Percentiles rank a stretch among this genome's conserved stretches.
phyloP scores from a whole-genome alignment of 768 basidiomycete genomes.

The Tylopilus rubrobrunneus region DNA sequence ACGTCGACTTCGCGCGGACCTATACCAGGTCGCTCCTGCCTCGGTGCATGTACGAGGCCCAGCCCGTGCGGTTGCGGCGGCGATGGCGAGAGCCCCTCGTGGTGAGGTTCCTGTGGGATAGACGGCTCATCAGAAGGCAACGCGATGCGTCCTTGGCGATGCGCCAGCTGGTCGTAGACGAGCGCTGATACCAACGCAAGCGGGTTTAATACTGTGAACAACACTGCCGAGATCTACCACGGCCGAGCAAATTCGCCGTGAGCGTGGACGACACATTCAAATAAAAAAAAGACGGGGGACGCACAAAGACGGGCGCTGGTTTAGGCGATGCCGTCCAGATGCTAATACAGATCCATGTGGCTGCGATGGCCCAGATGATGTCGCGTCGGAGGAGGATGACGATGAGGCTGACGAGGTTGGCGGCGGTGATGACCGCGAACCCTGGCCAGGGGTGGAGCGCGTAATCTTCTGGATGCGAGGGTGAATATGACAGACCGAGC shows the following conservation, averaged over 20 bases:
- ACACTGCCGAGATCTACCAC: constrained; percentile 51
- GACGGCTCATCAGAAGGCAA: constrained; percentile 39
- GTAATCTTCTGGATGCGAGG: constrained; percentile 50
- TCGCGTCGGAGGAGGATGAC: constrained; percentile 58
- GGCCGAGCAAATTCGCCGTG: background rate
- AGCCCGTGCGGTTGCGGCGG: background rate
- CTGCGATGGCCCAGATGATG: constrained; percentile 71
- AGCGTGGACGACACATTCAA: background rate
- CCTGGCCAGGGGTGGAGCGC: constrained; percentile 67
- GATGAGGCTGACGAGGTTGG: constrained; percentile 56
- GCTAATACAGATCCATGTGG: constrained; percentile 69
- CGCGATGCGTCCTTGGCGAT: constrained; percentile 35
- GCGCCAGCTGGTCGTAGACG: constrained; percentile 32
- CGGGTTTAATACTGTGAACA: constrained; percentile 67
- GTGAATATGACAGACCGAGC: constrained; percentile 56
- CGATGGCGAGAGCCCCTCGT: constrained; percentile 1
- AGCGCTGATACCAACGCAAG: constrained; percentile 48
- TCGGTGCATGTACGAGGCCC: background rate
- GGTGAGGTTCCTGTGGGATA: background rate
- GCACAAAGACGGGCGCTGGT: constrained; percentile 59
- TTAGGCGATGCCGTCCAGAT: constrained; percentile 62
- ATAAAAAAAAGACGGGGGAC: constrained; percentile 23
- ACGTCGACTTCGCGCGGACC: constrained; percentile 41
- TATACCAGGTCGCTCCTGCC: constrained; percentile 1
- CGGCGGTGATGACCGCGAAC: constrained; percentile 60